Conservation (phyloP, 202 grass and related monocot genomes). For the Carex arenaria region DNA sequence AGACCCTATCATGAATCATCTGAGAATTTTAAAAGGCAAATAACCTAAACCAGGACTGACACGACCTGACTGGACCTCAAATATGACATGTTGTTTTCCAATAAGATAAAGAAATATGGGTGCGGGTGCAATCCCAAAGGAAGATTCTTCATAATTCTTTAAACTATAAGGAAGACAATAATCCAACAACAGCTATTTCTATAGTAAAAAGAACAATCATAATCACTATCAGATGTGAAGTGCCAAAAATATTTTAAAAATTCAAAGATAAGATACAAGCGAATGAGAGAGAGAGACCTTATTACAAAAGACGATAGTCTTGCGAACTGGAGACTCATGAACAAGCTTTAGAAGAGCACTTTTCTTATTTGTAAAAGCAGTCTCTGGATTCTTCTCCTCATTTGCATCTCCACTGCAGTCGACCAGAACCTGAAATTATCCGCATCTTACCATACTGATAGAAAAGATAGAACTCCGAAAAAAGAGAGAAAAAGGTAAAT, state of each 20-base stretch:
- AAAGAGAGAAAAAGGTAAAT: not conserved
- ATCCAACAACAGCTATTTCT: not conserved
- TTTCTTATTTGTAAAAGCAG: slow-evolving; percentile 84
- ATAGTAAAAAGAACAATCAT: not conserved
- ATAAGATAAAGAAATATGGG: not conserved
- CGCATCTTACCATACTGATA: not conserved
- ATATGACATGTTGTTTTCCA: not conserved
- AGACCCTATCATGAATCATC: not conserved
- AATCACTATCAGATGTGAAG: not conserved
- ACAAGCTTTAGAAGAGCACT: slow-evolving; percentile 58
- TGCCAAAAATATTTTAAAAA: not conserved
- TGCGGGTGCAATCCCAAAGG: too few species aligned
- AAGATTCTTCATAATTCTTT: not conserved
- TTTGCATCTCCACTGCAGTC: slow-evolving; percentile 80
- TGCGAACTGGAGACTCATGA: slow-evolving; percentile 52
- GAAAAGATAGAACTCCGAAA: not conserved
- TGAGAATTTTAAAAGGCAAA: not conserved
- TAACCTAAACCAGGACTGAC: not conserved
- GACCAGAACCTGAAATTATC: slow-evolving; percentile 70
- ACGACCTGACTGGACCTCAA: not conserved
- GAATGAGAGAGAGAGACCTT: slow-evolving; percentile 34
- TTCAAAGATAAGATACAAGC: not conserved
- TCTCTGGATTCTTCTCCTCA: slow-evolving; percentile 79
- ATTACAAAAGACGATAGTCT: slow-evolving; percentile 93
- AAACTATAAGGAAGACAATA: not conserved